These are phyloP conservation scores for Kwoniella botswanensis DNA, from an alignment of 768 basidiomycete species.

Conservation along the genomic window DNA sequence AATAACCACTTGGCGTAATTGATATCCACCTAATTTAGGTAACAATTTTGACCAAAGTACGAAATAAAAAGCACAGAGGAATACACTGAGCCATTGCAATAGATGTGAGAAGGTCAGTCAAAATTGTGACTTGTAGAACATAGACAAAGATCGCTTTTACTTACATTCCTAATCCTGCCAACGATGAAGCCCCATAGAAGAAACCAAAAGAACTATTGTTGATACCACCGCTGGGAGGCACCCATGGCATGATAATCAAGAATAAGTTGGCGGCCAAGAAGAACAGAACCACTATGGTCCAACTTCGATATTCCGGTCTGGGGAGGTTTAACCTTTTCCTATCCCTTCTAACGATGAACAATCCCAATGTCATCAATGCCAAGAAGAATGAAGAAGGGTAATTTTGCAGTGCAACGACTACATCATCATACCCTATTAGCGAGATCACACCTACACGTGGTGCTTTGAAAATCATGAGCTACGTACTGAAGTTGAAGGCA, in stretches of 20 bases:
- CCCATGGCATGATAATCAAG: slow-evolving; percentile 59
- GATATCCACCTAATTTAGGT: slow-evolving; percentile 62
- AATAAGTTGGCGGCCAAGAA: slow-evolving; percentile 48
- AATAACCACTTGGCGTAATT: slow-evolving; percentile 59
- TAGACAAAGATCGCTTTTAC: neutral
- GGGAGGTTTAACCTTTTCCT: slow-evolving; percentile 45
- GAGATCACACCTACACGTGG: too few species aligned
- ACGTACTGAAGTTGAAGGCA: slow-evolving; percentile 67
- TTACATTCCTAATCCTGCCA: slow-evolving; percentile 39
- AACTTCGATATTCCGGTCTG: slow-evolving; percentile 40
- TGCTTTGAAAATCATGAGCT: neutral
- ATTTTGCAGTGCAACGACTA: slow-evolving; percentile 35
- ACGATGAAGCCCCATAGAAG: slow-evolving; percentile 35
- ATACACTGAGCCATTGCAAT: slow-evolving; percentile 12
- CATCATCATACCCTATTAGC: too few species aligned
- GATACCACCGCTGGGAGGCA: slow-evolving; percentile 48
- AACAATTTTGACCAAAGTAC: slow-evolving; percentile 62
- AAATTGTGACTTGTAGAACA: neutral
- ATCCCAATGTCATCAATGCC: slow-evolving; percentile 50
- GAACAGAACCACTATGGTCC: slow-evolving; percentile 42
- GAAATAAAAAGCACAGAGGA: slow-evolving; percentile 52
- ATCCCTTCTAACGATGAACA: slow-evolving; percentile 56
- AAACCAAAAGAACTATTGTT: slow-evolving; percentile 52
- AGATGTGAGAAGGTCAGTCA: neutral
- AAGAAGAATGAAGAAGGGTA: slow-evolving; percentile 50